Evolutionary conservation across 352 stramenopile species (phyloP).

Genomic region (Phytophthora sansomeana): DNA sequence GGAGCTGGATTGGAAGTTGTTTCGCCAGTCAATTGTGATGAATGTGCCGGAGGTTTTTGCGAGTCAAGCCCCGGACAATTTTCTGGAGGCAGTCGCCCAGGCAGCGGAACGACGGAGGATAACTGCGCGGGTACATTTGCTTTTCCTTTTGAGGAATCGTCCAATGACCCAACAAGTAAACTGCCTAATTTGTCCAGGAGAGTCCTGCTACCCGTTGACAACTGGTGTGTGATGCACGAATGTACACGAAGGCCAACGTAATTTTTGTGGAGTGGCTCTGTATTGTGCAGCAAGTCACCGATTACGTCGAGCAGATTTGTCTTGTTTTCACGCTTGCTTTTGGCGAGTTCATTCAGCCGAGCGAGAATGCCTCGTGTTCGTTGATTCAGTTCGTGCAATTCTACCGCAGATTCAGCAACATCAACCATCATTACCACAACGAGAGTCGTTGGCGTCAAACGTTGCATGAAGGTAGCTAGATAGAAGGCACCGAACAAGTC

Average conservation of each 20-base stretch:
- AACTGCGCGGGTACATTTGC: not conserved
- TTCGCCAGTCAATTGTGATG: not conserved
- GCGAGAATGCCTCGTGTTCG: slow-evolving; percentile 2
- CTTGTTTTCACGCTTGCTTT: not conserved
- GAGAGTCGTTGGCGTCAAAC: not conserved
- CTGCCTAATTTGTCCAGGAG: not conserved
- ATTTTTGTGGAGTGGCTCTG: not conserved
- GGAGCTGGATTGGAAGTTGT: not conserved
- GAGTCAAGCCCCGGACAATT: too few species aligned
- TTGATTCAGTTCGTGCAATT: slow-evolving; percentile 13
- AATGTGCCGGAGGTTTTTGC: too few species aligned
- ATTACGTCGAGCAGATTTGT: not conserved
- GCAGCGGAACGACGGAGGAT: not conserved
- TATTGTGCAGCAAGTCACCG: not conserved
- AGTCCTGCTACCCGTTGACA: not conserved
- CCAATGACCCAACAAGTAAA: not conserved
- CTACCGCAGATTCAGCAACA: slow-evolving; percentile 8
- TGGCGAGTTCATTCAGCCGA: not conserved
- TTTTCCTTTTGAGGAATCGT: not conserved
- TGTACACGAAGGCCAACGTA: not conserved
- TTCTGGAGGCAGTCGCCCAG: not conserved
- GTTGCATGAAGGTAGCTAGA: slow-evolving; percentile 7
- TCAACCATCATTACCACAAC: slow-evolving; percentile 4
- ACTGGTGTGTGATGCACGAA: not conserved
- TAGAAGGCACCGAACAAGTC: slow-evolving; percentile 28